A percentile compares a stretch with the other conserved stretches of the same genome.
Evolutionary conservation across 352 stramenopile genomes (phyloP).

Genomic region (Phytophthora megakarya): DNA sequence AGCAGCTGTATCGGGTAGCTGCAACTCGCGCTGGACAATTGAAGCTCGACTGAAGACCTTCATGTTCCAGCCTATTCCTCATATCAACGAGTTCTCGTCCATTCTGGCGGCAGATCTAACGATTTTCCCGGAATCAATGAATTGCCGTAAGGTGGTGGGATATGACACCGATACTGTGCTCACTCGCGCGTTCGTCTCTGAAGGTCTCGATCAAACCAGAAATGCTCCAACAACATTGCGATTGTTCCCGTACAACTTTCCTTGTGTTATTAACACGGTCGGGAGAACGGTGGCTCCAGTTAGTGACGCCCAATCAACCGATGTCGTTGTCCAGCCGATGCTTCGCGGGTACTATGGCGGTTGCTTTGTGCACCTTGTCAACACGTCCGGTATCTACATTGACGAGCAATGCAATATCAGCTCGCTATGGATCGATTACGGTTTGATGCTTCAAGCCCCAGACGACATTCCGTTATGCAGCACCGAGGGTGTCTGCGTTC

Average conservation of each 20-base stretch:
- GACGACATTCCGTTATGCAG: constrained; percentile 42
- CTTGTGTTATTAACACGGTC: constrained; percentile 31
- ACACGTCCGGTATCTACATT: constrained; percentile 39
- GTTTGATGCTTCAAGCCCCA: constrained; percentile 37
- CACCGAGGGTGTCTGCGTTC: constrained; percentile 32
- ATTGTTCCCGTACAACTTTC: constrained; percentile 45
- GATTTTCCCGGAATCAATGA: constrained; percentile 37
- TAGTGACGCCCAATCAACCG: constrained; percentile 17
- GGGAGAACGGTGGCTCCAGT: constrained; percentile 19
- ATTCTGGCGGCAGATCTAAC: constrained; percentile 40
- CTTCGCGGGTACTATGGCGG: constrained; percentile 41
- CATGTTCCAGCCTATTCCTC: constrained; percentile 42
- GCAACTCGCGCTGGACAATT: constrained; percentile 35
- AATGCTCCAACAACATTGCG: constrained; percentile 39
- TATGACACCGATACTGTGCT: constrained; percentile 23
- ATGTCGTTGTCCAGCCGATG: constrained; percentile 33
- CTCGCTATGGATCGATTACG: constrained; percentile 41
- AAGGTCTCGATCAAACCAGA: constrained; percentile 39
- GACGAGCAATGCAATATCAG: constrained; percentile 30
- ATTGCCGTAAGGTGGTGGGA: constrained; percentile 22
- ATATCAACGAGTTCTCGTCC: constrained; percentile 41
- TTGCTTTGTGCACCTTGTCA: constrained; percentile 39
- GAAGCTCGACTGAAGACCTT: constrained; percentile 37
- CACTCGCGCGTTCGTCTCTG: constrained; percentile 34
- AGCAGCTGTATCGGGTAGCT: constrained; percentile 12